Evolutionary conservation across 495 filamentous ascomycete genomes (phyloP).

Genomic region (Cenococcum geophilum): DNA sequence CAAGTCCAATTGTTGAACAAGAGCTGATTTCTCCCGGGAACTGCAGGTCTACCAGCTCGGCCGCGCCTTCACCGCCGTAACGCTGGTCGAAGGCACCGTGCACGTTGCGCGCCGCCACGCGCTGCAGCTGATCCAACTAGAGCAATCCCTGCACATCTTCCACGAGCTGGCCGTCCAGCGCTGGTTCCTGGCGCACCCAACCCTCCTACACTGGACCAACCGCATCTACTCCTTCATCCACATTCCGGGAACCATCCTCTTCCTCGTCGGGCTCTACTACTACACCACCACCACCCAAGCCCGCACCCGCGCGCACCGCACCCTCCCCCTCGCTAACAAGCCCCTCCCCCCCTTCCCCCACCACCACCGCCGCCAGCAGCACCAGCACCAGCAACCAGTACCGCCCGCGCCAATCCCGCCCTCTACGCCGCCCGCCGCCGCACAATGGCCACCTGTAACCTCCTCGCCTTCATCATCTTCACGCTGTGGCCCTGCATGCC

Average conservation of each 20-base stretch:
- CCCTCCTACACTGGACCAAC: conserved; percentile 46
- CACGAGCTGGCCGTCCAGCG: conserved; percentile 34
- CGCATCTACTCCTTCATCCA: conserved; percentile 74
- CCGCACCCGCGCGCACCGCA: conserved; percentile 39
- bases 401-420: conserved; percentile 40
- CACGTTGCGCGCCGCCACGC: conserved; percentile 54
- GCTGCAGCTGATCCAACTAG: conserved; percentile 50
- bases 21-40: no score
- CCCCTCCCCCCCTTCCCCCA: no score
- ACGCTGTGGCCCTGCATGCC: conserved; percentile 79
- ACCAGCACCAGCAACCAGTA: no score
- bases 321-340: conserved; percentile 39
- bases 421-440: conserved; percentile 58
- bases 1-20: not conserved
- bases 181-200: conserved; percentile 35
- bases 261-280: conserved; percentile 62
- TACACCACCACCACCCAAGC: conserved; percentile 60
- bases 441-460: conserved; percentile 67
- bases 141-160: conserved; percentile 51
- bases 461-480: conserved; percentile 72
- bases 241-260: conserved; percentile 71
- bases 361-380: no score
- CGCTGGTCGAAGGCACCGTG: conserved; percentile 52
- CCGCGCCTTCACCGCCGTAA: conserved; percentile 56
- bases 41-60: conserved; percentile 56